These are phyloP conservation scores for Suillus decipiens DNA, from an alignment of 768 basidiomycete genomes.

Conservation along the genomic window DNA sequence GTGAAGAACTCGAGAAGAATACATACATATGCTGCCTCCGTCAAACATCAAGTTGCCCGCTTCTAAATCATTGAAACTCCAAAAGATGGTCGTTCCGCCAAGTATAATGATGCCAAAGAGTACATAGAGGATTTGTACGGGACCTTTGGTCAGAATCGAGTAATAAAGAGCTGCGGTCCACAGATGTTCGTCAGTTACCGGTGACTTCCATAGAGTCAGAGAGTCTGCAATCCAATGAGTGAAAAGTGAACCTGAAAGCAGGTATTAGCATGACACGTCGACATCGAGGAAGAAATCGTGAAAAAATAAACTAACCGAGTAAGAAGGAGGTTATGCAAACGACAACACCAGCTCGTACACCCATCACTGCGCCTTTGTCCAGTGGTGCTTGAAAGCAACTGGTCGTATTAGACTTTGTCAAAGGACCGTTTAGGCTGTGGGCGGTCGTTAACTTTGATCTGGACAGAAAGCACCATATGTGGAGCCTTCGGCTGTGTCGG, in stretches of 20 bases:
- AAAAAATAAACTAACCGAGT: constrained; percentile 51
- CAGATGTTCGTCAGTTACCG: constrained; percentile 80
- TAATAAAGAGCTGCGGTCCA: constrained; percentile 86
- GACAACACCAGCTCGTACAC: constrained; percentile 71
- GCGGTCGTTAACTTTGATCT: not conserved
- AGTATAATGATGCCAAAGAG: constrained; percentile 56
- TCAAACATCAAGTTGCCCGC: constrained; percentile 92
- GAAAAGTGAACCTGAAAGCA: constrained; percentile 65
- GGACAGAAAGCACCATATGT: not conserved
- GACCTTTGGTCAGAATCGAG: constrained; percentile 70
- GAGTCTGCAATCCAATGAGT: constrained; percentile 96
- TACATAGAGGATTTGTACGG: constrained; percentile 55
- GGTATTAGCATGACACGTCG: not conserved
- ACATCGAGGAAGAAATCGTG: not conserved
- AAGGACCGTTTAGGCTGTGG: not conserved
- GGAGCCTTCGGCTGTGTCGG: not conserved
- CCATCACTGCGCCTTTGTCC: constrained; percentile 46
- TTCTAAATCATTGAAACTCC: constrained; percentile 74
- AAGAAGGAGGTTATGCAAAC: constrained; percentile 80
- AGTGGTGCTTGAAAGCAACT: not conserved
- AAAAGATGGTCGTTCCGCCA: constrained; percentile 69
- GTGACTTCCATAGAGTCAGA: constrained; percentile 85
- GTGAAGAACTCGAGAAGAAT: not conserved
- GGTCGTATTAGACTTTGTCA: not conserved
- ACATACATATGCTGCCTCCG: constrained; percentile 84